Evolutionary conservation across 805 yeast species (phyloP).

Genomic region (Yarrowia deformans): DNA sequence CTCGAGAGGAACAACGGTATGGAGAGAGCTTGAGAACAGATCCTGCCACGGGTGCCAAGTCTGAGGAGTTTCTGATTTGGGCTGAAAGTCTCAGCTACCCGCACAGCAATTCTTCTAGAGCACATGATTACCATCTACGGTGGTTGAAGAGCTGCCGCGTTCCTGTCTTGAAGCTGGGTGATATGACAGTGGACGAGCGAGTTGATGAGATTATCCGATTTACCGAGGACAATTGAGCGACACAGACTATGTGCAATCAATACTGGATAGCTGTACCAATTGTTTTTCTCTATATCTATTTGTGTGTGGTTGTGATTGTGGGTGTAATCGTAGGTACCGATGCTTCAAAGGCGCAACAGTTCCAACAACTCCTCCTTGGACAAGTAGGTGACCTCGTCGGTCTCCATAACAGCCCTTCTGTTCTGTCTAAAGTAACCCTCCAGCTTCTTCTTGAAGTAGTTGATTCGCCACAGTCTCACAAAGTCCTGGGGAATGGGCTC

Average conservation of each 20-base stretch:
- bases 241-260: too few relatives aligned
- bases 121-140: constrained; percentile 13
- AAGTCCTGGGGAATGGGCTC: constrained; percentile 20
- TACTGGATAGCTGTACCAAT: too few relatives aligned
- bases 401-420: constrained; percentile 10
- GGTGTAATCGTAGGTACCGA: too few relatives aligned
- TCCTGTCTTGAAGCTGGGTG: constrained; percentile 10
- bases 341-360: constrained; percentile 40
- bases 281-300: constrained; percentile 7
- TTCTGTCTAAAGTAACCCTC: constrained; percentile 10
- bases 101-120: constrained; percentile 3
- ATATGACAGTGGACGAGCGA: constrained; percentile 6
- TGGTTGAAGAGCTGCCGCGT: not conserved
- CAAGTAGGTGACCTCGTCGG: constrained; percentile 3
- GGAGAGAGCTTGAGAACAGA: not conserved
- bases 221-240: not conserved
- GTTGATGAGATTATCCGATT: not conserved
- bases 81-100: constrained; percentile 27
- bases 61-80: constrained; percentile 3
- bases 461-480: constrained; percentile 27
- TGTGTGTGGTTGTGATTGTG: not conserved
- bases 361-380: constrained; percentile 23
- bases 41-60: not conserved
- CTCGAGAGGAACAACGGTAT: constrained; percentile 14
- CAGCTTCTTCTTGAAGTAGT: constrained; percentile 4